Evolutionary conservation across 1,139 yeast species (phyloP), one percentile per base, ranked within the genome.

Genomic region (Debaryomyces fabryi): DNA sequence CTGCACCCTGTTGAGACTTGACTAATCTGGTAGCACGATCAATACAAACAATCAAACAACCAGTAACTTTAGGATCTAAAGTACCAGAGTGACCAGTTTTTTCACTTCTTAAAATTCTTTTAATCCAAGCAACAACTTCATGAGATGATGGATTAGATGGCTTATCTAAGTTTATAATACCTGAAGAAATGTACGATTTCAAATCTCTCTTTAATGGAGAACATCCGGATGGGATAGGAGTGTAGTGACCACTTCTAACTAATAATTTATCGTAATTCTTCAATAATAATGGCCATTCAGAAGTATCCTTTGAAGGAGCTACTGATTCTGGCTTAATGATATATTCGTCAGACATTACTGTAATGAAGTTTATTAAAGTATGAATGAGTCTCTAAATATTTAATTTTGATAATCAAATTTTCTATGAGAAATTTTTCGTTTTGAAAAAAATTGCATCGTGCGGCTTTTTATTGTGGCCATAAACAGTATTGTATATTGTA

Each of bases 11-110:
- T 76, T 93, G 99, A 51, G 97, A 89, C 75, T 93, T 93, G 59
- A 93, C 99, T 67, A 93, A 81, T 75, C 99, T 86, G 51, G 99
- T 93, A 53, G 99, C 99, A 70, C 97, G 85, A 72, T 93, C 99
- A 60, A 93, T 82, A 82, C 99, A 93, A 53, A 93, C 99, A 71
- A 93, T 93, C 70, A 93, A 81, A 79, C 99, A 93, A 56, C 96
- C 96, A 50, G 99, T 93, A 64, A 93, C 99, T 74, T 93, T 93
- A 56, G 99, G 99, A 79, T 93, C 99, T 69, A 93, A 82, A 56
- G 99, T 93, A 76, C 99, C 99, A 49, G 97, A 89, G 75, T 93
- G 99, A 75, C 99, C 99, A 52, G 99, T 93, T 74, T 93, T 93
- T 72, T 93, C 98, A 53, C 86, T 87, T 71, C 98, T 85, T 64